Percentiles rank a stretch among this genome's conserved stretches.
These are phyloP conservation scores for Coniferiporia weirii DNA, from an alignment of 1,284 basidiomycete genomes.

Conservation along the genomic window DNA sequence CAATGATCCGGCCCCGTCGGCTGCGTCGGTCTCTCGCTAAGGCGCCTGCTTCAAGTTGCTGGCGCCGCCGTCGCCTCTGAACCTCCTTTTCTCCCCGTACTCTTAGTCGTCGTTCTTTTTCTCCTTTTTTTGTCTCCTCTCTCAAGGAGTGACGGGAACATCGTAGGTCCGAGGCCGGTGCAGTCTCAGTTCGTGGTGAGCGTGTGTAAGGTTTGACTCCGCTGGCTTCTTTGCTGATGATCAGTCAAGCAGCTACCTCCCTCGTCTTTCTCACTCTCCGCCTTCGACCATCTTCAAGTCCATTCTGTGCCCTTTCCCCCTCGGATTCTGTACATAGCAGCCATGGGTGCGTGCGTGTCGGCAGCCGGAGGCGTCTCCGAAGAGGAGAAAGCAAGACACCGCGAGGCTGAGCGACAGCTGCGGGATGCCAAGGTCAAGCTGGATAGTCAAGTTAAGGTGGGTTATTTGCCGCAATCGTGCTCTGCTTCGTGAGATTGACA, in stretches of 20 bases:
- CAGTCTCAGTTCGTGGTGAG: not conserved
- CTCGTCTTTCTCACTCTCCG: not conserved
- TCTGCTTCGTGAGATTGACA: not conserved
- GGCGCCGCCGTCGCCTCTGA: no score
- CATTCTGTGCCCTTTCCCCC: not conserved
- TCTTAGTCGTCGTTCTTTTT: no score
- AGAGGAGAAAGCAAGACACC: slow-evolving; percentile 56
- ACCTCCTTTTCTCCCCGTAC: no score
- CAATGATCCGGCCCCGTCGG: no score
- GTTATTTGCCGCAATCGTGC: slow-evolving; percentile 8
- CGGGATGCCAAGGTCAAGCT: slow-evolving; percentile 64
- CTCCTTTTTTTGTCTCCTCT: no score
- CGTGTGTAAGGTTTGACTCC: not conserved
- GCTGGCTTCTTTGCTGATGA: slow-evolving; percentile 7
- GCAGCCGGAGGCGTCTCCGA: slow-evolving; percentile 46
- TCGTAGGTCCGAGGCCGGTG: no score
- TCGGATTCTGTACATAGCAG: not conserved
- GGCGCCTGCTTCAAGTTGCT: no score
- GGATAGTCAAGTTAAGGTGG: slow-evolving; percentile 75
- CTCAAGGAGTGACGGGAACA: no score
- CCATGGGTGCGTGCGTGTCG: slow-evolving; percentile 78
- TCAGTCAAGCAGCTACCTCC: not conserved
- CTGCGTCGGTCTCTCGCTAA: no score
- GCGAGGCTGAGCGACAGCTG: slow-evolving; percentile 62
- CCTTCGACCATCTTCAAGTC: not conserved